phyloP scores from a whole-genome alignment of 768 basidiomycete species.

The Tricholomella constricta region DNA sequence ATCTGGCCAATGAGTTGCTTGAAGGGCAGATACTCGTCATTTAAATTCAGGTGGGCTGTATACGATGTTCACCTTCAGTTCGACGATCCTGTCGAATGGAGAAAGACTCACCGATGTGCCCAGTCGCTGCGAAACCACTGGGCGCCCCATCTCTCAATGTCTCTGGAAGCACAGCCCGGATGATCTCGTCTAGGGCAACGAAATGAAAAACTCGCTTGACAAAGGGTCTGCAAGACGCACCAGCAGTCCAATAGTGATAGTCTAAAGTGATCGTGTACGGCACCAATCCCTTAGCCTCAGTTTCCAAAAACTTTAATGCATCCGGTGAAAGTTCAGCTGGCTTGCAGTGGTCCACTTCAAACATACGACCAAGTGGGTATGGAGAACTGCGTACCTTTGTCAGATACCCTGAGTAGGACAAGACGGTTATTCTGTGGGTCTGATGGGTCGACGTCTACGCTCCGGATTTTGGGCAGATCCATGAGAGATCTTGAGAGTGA shows the following conservation, averaged over 20 bases:
- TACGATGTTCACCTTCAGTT: neutral
- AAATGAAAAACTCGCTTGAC: neutral
- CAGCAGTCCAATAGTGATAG: constrained; percentile 89
- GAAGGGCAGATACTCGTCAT: constrained; percentile 89
- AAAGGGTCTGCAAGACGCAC: constrained; percentile 37
- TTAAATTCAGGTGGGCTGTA: constrained; percentile 88
- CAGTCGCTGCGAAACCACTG: constrained; percentile 82
- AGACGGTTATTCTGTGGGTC: constrained; percentile 55
- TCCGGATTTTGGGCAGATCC: constrained; percentile 68
- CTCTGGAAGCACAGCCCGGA: constrained; percentile 80
- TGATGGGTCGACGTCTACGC: constrained; percentile 53
- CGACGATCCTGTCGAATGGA: neutral
- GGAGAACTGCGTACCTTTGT: constrained; percentile 52
- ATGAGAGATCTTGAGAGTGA: constrained; percentile 55
- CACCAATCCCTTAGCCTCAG: constrained; percentile 57
- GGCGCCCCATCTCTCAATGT: constrained; percentile 79
- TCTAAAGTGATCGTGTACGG: constrained; percentile 63
- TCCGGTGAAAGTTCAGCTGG: constrained; percentile 69
- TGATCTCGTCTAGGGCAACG: constrained; percentile 73
- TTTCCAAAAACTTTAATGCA: constrained; percentile 54
- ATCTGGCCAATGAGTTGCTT: constrained; percentile 90
- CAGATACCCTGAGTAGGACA: constrained; percentile 63
- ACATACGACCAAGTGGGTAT: constrained; percentile 1
- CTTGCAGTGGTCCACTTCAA: constrained; percentile 38
- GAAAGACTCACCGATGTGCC: constrained; percentile 76